These are phyloP conservation scores for Pleurotus platypus DNA, from an alignment of 768 basidiomycete species.

Conservation along the genomic window DNA sequence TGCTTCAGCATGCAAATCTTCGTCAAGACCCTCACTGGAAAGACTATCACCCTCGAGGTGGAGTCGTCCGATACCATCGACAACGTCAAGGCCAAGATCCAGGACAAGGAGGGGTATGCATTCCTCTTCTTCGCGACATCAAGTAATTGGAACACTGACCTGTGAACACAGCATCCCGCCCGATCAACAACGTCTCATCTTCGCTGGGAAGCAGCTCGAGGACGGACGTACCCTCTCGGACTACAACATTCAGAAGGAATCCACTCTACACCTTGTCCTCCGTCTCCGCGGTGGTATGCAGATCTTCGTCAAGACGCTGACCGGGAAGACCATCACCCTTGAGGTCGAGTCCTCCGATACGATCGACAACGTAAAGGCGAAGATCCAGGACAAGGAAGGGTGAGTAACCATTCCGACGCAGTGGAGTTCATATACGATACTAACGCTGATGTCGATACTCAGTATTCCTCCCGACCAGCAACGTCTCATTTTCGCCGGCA, in stretches of 20 bases:
- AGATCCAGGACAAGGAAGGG: slow-evolving; percentile 76
- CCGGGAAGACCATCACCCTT: slow-evolving; percentile 70
- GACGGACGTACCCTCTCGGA: slow-evolving; percentile 68
- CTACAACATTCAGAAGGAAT: slow-evolving; percentile 75
- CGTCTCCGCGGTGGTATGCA: slow-evolving; percentile 35
- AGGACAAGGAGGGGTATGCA: slow-evolving; percentile 58
- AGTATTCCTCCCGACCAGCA: slow-evolving; percentile 30
- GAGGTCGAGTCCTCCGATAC: slow-evolving; percentile 76
- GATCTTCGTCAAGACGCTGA: slow-evolving; percentile 60
- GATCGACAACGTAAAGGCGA: slow-evolving; percentile 72
- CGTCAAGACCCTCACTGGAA: slow-evolving; percentile 83
- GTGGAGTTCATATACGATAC: too few species aligned
- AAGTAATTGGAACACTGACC: too few species aligned
- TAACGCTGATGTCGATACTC: too few species aligned
- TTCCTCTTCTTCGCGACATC: too few species aligned
- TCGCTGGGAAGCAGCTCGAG: slow-evolving; percentile 75
- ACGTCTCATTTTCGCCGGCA: slow-evolving; percentile 82
- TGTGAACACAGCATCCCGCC: slow-evolving; percentile 40
- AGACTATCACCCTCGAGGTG: slow-evolving; percentile 92
- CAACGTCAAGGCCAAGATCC: slow-evolving; percentile 82
- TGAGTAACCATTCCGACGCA: slow-evolving; percentile 21
- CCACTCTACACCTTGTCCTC: slow-evolving; percentile 49
- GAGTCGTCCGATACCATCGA: slow-evolving; percentile 93
- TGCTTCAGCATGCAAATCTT: slow-evolving; percentile 92
- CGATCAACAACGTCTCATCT: slow-evolving; percentile 73